phyloP scores from a whole-genome alignment of 192 early-diverging fungal species.

The Umbelopsis vinacea region DNA sequence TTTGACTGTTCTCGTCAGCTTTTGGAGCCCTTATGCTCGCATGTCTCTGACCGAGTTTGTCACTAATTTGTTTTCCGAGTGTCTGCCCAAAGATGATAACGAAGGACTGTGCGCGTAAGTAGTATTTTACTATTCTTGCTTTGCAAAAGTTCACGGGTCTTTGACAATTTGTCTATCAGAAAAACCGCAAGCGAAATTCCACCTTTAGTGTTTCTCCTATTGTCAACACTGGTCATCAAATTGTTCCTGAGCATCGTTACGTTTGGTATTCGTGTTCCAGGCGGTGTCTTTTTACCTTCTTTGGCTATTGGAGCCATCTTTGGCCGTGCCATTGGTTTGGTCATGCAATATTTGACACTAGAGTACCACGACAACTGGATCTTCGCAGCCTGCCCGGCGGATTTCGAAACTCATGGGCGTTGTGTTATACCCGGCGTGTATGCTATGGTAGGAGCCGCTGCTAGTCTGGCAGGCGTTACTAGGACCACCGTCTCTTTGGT shows the following conservation, averaged over 20 bases:
- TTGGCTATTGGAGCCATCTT: slow-evolving; percentile 94
- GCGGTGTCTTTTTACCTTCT: slow-evolving; percentile 92
- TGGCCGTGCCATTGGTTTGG: slow-evolving; percentile 87
- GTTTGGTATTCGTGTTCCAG: slow-evolving; percentile 78
- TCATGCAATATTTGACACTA: slow-evolving; percentile 65
- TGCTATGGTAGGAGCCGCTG: slow-evolving; percentile 92
- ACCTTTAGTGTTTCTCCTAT: slow-evolving; percentile 55
- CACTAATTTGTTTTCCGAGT: slow-evolving; percentile 89
- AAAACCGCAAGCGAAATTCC: slow-evolving; percentile 42
- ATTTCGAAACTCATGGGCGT: slow-evolving; percentile 51
- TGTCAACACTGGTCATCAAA: slow-evolving; percentile 65
- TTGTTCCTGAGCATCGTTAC: slow-evolving; percentile 69
- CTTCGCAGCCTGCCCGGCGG: slow-evolving; percentile 79
- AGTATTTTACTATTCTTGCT: not conserved
- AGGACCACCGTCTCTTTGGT: slow-evolving; percentile 88
- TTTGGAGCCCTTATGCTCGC: slow-evolving; percentile 76
- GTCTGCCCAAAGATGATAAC: slow-evolving; percentile 58
- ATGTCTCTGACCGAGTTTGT: slow-evolving; percentile 86
- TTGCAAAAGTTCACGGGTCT: too few relatives aligned
- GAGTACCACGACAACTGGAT: slow-evolving; percentile 65
- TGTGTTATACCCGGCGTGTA: slow-evolving; percentile 97
- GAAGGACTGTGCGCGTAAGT: slow-evolving; percentile 63
- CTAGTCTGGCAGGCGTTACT: slow-evolving; percentile 84
- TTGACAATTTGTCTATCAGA: not conserved
- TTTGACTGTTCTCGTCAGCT: slow-evolving; percentile 77